Percentiles rank a stretch among this genome's conserved stretches.
These are phyloP conservation scores for Thozetella sp. DNA, from an alignment of 495 filamentous ascomycete species.

Conservation along the genomic window DNA sequence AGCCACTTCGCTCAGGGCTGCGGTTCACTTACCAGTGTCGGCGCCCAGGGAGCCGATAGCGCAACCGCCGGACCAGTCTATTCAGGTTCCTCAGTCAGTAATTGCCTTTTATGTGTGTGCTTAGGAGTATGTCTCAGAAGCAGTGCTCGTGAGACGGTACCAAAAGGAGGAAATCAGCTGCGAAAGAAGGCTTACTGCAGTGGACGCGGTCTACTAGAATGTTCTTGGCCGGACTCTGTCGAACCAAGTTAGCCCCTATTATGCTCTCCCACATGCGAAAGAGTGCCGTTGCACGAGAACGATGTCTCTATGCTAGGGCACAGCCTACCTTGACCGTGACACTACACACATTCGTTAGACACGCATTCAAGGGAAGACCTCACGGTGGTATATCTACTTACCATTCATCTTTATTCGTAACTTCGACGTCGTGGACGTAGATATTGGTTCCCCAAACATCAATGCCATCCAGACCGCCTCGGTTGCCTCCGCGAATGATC, in stretches of 20 bases:
- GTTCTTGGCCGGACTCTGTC: slow-evolving; percentile 33
- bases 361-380: no score
- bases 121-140: no score
- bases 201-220: slow-evolving; percentile 58
- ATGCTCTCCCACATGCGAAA: neutral
- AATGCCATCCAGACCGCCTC: slow-evolving; percentile 54
- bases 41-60: slow-evolving; percentile 50
- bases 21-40: slow-evolving; percentile 15
- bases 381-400: no score
- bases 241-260: neutral
- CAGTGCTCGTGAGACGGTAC: no score
- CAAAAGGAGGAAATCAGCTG: no score
- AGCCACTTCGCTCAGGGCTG: neutral
- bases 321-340: slow-evolving; percentile 4
- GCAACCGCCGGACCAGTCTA: slow-evolving; percentile 57
- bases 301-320: no score
- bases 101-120: no score
- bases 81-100: no score
- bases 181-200: no score
- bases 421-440: slow-evolving; percentile 55
- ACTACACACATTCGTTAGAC: neutral
- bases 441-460: slow-evolving; percentile 51
- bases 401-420: slow-evolving; percentile 61
- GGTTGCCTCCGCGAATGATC: slow-evolving; percentile 50
- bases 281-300: neutral